Evolutionary conservation across 1,284 basidiomycete genomes (phyloP).

Genomic region (Cronartium quercuum): DNA sequence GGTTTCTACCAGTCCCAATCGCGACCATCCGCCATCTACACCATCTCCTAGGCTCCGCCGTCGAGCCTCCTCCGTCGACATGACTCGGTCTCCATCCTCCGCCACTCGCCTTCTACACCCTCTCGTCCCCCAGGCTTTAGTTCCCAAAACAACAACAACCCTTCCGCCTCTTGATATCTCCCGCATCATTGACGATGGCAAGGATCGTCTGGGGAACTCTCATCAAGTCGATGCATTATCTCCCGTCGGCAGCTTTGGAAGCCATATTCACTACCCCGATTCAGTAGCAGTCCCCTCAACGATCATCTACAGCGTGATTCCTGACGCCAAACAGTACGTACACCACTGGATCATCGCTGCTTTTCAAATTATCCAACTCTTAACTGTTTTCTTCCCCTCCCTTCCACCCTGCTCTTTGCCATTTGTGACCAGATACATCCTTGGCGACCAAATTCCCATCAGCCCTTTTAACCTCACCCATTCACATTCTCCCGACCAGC

Average conservation of each 20-base stretch:
- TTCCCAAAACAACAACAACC: not conserved
- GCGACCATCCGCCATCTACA: not conserved
- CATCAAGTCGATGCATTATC: not conserved
- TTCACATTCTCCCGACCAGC: conserved; percentile 18
- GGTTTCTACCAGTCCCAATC: not conserved
- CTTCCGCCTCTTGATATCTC: not conserved
- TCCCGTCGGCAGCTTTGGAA: not conserved
- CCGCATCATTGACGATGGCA: not conserved
- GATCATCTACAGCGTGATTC: conserved; percentile 17
- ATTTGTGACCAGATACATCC: not conserved
- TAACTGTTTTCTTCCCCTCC: not conserved
- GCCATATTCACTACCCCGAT: conserved; percentile 14
- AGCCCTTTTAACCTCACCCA: conserved; percentile 8
- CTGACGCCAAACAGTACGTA: conserved; percentile 24
- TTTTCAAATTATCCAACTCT: not conserved
- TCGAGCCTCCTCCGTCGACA: conserved; percentile 25
- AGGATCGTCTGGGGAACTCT: not conserved
- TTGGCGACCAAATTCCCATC: conserved; percentile 4
- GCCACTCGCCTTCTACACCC: not conserved
- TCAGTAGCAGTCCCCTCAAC: not conserved
- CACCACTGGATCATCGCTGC: not conserved
- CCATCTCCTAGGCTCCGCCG: not conserved
- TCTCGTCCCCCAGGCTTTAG: not conserved
- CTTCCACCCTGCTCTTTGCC: not conserved
- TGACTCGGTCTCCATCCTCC: not conserved